These are phyloP conservation scores for Fusarium virguliforme DNA, from an alignment of 2,329 filamentous ascomycete species.

Conservation along the genomic window DNA sequence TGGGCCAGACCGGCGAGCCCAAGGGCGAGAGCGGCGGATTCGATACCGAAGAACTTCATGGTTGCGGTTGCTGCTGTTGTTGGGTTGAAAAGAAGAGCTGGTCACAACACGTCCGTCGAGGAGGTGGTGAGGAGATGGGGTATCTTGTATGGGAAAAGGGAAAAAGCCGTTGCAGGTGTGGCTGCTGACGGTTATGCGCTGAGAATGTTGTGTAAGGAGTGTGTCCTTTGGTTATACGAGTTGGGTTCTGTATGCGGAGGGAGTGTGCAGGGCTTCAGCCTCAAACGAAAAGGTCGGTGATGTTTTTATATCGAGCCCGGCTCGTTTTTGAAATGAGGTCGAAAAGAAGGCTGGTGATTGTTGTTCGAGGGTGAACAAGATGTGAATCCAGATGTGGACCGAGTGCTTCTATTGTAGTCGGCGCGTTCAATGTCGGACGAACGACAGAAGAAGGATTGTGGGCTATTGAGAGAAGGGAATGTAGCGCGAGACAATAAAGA, in stretches of 20 bases:
- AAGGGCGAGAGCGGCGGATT: conserved; percentile 59
- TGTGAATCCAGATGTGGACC: conserved; percentile 34
- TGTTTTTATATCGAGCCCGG: conserved; percentile 33
- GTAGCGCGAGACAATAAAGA: conserved; percentile 34
- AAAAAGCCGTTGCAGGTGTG: conserved; percentile 14
- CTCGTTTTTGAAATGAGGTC: conserved; percentile 26
- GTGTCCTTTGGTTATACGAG: conserved; percentile 19
- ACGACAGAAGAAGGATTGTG: conserved; percentile 44
- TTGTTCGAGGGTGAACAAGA: conserved; percentile 36
- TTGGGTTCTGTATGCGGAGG: conserved; percentile 9
- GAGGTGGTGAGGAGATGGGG: conserved; percentile 21
- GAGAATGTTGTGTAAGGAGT: conserved; percentile 26
- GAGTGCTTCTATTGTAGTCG: conserved; percentile 32
- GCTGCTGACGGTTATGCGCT: conserved; percentile 28
- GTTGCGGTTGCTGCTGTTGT: conserved; percentile 47
- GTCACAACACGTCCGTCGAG: conserved; percentile 34
- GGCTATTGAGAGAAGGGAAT: conserved; percentile 39
- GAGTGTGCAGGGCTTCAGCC: conserved; percentile 23
- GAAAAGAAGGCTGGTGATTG: conserved; percentile 22
- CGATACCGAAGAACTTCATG: conserved; percentile 59
- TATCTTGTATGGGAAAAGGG: conserved; percentile 26
- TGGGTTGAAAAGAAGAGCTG: conserved; percentile 14
- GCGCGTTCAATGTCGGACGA: conserved; percentile 19
- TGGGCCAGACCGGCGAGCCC: conserved; percentile 62
- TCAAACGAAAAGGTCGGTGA: conserved; percentile 27